These are phyloP conservation scores for Coprinopsis marcescibilis DNA, from an alignment of 768 basidiomycete genomes.

Conservation along the genomic window DNA sequence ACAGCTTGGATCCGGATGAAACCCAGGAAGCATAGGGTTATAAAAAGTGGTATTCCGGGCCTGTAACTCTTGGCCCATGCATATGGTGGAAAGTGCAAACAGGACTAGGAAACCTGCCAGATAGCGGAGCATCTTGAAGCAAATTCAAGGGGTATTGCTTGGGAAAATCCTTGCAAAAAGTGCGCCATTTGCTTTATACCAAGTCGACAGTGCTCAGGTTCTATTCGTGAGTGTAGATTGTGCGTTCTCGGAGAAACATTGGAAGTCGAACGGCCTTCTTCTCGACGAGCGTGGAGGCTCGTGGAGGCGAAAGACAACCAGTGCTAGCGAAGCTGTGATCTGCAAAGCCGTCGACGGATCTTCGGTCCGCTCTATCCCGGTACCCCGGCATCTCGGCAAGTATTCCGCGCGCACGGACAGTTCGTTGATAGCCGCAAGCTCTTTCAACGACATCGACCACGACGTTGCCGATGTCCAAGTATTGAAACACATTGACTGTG, in stretches of 20 bases:
- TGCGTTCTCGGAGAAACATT: background rate
- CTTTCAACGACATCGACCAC: background rate
- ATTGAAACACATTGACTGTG: background rate
- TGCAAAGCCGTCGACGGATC: no score
- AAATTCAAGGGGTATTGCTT: background rate
- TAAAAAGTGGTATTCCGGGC: slow-evolving; percentile 10
- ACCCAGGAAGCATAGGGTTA: slow-evolving; percentile 23
- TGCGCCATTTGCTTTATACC: no score
- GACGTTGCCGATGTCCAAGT: background rate
- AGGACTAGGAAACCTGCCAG: background rate
- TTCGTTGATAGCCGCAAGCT: no score
- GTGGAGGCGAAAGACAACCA: no score
- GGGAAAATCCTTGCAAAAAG: no score
- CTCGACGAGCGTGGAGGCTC: no score
- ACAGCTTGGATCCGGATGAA: slow-evolving; percentile 29
- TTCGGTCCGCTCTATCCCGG: no score
- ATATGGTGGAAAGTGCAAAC: background rate
- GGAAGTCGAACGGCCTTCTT: no score
- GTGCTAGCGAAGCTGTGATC: no score
- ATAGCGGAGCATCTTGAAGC: background rate
- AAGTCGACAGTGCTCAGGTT: background rate
- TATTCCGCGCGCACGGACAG: no score
- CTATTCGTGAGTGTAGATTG: background rate
- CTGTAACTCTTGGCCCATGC: background rate
- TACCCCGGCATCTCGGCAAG: no score